phyloP scores from a whole-genome alignment of 2,329 filamentous ascomycete species.

The Paraphoma chrysanthemicola region DNA sequence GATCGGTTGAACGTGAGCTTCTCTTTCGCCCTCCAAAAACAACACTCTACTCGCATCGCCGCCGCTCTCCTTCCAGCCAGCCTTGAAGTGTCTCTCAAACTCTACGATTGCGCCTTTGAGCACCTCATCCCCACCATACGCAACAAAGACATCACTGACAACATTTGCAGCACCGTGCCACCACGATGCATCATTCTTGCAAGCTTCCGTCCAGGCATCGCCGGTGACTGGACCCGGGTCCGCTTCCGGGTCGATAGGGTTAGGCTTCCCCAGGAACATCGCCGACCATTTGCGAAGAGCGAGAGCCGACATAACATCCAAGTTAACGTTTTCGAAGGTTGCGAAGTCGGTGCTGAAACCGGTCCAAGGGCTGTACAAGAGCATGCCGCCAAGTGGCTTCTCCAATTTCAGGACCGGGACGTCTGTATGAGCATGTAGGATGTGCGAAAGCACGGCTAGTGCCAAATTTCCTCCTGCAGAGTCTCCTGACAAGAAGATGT shows the following conservation, averaged over 20 bases:
- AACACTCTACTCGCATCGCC: constrained; percentile 13
- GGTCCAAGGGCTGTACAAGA: constrained; percentile 25
- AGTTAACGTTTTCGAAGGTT: constrained; percentile 19
- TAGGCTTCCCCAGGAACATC: constrained; percentile 20
- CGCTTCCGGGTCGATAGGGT: constrained; percentile 10
- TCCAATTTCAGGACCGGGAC: constrained; percentile 19
- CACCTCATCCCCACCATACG: constrained; percentile 14
- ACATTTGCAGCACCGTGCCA: constrained; percentile 12
- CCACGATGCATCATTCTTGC: constrained; percentile 15
- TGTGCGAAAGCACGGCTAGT: constrained; percentile 24
- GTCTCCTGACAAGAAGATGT: constrained; percentile 19
- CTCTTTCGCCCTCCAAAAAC: constrained; percentile 16
- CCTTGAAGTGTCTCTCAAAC: constrained; percentile 8
- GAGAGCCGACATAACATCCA: constrained; percentile 12
- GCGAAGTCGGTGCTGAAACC: constrained; percentile 19
- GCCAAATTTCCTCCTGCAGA: constrained; percentile 11
- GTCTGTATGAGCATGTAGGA: constrained; percentile 31
- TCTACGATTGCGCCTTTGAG: constrained; percentile 20
- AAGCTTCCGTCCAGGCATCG: constrained; percentile 23
- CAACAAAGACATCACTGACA: constrained; percentile 16
- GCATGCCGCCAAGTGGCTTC: constrained; percentile 8
- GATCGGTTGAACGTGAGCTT: constrained; percentile 29
- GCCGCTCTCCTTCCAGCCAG: constrained; percentile 24
- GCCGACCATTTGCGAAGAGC: constrained; percentile 19
- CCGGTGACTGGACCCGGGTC: constrained; percentile 17